Evolutionary conservation across 208 protist species (phyloP).

Genomic region (Leptomonas pyrrhocoris): DNA sequence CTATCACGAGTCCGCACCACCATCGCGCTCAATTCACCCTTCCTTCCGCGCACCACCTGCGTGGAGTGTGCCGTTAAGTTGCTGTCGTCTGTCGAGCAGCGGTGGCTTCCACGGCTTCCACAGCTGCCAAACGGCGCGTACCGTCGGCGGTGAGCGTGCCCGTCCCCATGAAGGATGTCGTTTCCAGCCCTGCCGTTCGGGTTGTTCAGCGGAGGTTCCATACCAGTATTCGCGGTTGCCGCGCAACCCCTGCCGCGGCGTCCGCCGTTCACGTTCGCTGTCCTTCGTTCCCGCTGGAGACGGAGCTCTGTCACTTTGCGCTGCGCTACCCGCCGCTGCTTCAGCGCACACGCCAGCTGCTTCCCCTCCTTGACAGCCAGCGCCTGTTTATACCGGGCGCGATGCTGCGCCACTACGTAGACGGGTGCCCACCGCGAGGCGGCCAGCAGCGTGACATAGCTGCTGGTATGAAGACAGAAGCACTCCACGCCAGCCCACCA

Average conservation of each 20-base stretch:
- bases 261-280: not conserved
- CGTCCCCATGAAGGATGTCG: not conserved
- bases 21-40: not conserved
- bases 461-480: conserved; percentile 18
- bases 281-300: conserved; percentile 3
- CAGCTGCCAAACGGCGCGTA: conserved; percentile 28
- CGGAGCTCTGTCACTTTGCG: conserved; percentile 26
- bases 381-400: not conserved
- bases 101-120: conserved; percentile 10
- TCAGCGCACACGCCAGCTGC: conserved; percentile 10
- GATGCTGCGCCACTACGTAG: not conserved
- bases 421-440: not conserved
- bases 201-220: too few relatives aligned
- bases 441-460: not conserved
- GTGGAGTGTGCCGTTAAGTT: not conserved
- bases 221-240: not conserved
- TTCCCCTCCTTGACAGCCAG: conserved; percentile 4
- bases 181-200: too few relatives aligned
- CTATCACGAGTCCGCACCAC: not conserved
- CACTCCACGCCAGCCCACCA: conserved; percentile 32
- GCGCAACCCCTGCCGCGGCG: not conserved
- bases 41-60: not conserved
- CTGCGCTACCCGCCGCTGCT: conserved; percentile 16
- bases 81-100: conserved; percentile 4
- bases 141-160: not conserved